Conservation (phyloP, 2,329 filamentous ascomycete species). For the Arachnomyces sp. region DNA sequence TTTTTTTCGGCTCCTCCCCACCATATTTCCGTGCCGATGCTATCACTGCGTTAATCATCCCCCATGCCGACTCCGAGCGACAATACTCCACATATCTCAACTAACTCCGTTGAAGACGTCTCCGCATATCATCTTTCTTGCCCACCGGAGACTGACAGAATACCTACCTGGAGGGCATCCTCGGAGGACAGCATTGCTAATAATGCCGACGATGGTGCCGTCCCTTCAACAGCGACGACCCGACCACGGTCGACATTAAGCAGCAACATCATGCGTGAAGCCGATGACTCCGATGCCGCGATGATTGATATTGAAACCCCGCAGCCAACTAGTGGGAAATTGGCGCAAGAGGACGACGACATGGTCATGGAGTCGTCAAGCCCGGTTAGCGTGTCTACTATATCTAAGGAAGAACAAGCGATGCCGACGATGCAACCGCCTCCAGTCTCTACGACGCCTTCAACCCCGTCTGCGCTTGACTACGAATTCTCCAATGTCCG, state of each 20-base stretch:
- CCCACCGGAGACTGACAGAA: conserved; percentile 40
- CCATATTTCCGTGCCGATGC: conserved; percentile 28
- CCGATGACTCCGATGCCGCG: conserved; percentile 11
- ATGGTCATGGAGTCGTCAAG: conserved; percentile 24
- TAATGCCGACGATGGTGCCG: conserved; percentile 22
- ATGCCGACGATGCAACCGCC: conserved; percentile 22
- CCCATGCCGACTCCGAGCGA: conserved; percentile 46
- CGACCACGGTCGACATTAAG: conserved; percentile 7
- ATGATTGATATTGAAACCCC: conserved; percentile 20
- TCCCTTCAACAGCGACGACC: conserved; percentile 19
- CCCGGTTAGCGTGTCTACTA: conserved; percentile 27
- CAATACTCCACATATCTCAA: conserved; percentile 36
- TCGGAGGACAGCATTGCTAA: conserved; percentile 19
- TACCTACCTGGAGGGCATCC: conserved; percentile 25
- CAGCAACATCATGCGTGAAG: neutral
- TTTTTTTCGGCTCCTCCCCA: conserved; percentile 10
- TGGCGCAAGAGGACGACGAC: conserved; percentile 25
- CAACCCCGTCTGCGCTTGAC: conserved; percentile 41
- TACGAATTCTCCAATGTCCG: conserved; percentile 50
- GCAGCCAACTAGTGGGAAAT: conserved; percentile 17
- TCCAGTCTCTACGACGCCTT: conserved; percentile 23
- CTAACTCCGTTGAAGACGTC: conserved; percentile 37
- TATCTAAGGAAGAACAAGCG: conserved; percentile 30
- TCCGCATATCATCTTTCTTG: conserved; percentile 39
- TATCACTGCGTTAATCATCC: conserved; percentile 28